Base-by-base conservation (phyloP, 768 basidiomycete genomes). In the Cytidiella melzeri region DNA sequence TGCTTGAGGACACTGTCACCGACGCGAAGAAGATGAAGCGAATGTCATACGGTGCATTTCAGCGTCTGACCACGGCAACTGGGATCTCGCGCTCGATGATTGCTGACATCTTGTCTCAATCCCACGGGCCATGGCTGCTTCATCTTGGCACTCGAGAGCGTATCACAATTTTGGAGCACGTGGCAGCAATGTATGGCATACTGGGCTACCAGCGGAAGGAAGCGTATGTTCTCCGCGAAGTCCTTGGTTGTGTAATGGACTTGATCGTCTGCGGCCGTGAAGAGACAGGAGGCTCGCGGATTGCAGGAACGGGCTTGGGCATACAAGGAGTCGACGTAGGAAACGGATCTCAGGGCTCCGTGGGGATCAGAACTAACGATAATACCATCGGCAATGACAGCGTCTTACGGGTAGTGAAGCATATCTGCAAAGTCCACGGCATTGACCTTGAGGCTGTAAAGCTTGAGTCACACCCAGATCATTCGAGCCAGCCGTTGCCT, bases 201-300 rank as follows among this genome's bases (percentile, higher is more conserved):
- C 64, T 99, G 4, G 92, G 91, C 7, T 90, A 92, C 64, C 77
- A 73, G 46, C 76, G 96, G 41, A 95, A 95, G 68, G 94, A 96
- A 67, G 87, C 84, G 0, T 87, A 88, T 58, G 71, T 92, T 36
- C 72, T 93, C 21, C 76, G 95, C 10, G 93, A 97, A 61, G 76
- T 96, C 38, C 73, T 94, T 19, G 89, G 87, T 7, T 87, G 87
- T 56, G 66, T 92, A 47, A 72, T 94, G 70, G 93, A 92, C 61
- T 73, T 92, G 47, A 69, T 95, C 50, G 87, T 93, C n/a, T 88
- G 82, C 57, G 89, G 84, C 45, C 78, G 87, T 43, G 86, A 87
- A 57, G 87, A 90, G 64, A 76, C 77, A 15, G 69, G 73, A 40
- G 69, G 72, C 20, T 70, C 71, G 50, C 69, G 59, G 62, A 67